Conservation (phyloP, 345 rosid genomes). For the Camelina hispida region DNA sequence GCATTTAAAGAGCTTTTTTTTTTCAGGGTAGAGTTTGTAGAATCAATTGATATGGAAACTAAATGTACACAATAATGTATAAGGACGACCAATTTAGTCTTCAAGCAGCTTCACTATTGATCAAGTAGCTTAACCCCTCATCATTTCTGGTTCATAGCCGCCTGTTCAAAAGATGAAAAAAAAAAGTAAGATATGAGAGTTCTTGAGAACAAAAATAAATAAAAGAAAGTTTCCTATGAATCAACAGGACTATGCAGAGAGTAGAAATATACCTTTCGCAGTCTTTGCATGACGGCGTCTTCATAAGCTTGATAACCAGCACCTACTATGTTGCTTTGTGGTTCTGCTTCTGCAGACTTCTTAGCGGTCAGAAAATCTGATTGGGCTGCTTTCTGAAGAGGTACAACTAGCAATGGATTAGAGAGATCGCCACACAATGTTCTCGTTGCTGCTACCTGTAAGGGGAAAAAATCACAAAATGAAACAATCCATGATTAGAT, state of each 20-base stretch:
- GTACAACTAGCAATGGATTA: slow-evolving; percentile 78
- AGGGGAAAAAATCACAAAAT: slow-evolving; percentile 1
- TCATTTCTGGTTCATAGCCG: slow-evolving; percentile 44
- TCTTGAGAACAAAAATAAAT: background rate
- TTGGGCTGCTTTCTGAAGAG: slow-evolving; percentile 60
- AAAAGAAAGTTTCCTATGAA: background rate
- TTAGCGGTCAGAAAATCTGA: slow-evolving; percentile 48
- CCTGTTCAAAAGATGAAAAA: slow-evolving; percentile 25
- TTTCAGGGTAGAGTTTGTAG: background rate
- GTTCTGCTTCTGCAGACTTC: slow-evolving; percentile 54
- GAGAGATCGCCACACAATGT: slow-evolving; percentile 64
- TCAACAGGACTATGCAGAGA: slow-evolving; percentile 11
- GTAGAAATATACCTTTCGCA: slow-evolving; percentile 54
- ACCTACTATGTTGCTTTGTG: slow-evolving; percentile 63
- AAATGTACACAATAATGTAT: background rate
- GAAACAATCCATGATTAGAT: slow-evolving; percentile 5
- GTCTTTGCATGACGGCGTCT: slow-evolving; percentile 69
- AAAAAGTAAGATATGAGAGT: background rate
- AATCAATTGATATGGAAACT: slow-evolving; percentile 15
- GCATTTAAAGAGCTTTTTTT: background rate
- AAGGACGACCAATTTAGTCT: slow-evolving; percentile 12
- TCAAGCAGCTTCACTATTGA: slow-evolving; percentile 17
- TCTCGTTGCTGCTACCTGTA: slow-evolving; percentile 75
- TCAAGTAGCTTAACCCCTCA: slow-evolving; percentile 16
- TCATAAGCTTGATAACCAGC: slow-evolving; percentile 76